Evolutionary conservation across 1,284 basidiomycete genomes (phyloP).

Genomic region (Sanguinoderma infundibulare): DNA sequence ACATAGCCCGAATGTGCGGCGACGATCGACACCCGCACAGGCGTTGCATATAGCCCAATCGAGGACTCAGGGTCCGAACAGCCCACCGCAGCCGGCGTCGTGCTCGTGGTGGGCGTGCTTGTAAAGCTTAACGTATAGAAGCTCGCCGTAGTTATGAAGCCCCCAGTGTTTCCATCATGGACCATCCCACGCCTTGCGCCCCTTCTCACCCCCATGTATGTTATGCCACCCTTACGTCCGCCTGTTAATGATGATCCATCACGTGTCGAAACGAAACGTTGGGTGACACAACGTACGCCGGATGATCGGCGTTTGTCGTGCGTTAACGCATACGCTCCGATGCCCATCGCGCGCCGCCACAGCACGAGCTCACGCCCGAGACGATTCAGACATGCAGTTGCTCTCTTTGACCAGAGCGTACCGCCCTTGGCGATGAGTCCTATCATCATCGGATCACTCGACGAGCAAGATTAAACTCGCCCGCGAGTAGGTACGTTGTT

Average conservation of each 20-base stretch:
- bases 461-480: too few relatives aligned
- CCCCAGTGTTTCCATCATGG: not conserved
- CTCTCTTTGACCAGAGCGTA: too few relatives aligned
- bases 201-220: not conserved
- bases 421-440: too few relatives aligned
- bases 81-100: not conserved
- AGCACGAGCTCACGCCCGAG: too few relatives aligned
- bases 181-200: not conserved
- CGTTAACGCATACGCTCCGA: not conserved
- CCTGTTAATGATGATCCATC: not conserved
- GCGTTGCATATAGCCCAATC: not conserved
- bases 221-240: not conserved
- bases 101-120: not conserved
- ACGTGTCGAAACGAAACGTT: not conserved
- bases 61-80: not conserved
- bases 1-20: not conserved
- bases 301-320: not conserved
- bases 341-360: not conserved
- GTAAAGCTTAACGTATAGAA: conserved; percentile 2
- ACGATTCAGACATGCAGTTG: too few relatives aligned
- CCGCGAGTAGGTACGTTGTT: too few relatives aligned
- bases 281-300: not conserved
- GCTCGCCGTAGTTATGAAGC: not conserved
- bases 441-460: too few relatives aligned
- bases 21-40: not conserved